Percentiles rank a stretch among this genome's conserved stretches.
phyloP scores from a whole-genome alignment of 1,284 basidiomycete genomes.

The Schizopora paradoxa region DNA sequence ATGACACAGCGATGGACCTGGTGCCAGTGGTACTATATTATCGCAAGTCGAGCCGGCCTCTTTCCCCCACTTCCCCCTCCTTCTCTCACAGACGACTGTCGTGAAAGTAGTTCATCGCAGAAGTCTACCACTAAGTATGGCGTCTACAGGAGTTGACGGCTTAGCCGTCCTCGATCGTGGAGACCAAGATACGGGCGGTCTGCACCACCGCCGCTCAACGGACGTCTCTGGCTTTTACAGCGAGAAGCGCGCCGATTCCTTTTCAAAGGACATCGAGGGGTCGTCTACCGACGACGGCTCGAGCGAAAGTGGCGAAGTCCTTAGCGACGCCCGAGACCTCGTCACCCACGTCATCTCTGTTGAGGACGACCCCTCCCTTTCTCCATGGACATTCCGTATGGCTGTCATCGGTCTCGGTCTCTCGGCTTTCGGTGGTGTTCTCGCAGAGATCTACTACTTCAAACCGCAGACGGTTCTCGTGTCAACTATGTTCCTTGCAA shows the following conservation, averaged over 20 bases:
- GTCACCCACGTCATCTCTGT: slow-evolving; percentile 46
- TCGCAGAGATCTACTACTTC: slow-evolving; percentile 26
- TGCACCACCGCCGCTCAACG: not conserved
- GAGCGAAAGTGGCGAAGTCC: slow-evolving; percentile 28
- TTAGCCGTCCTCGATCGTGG: not conserved
- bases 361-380: slow-evolving; percentile 39
- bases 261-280: slow-evolving; percentile 7
- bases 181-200: not conserved
- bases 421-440: slow-evolving; percentile 25
- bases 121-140: no score
- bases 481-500: slow-evolving; percentile 24
- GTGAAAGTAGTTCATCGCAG: no score
- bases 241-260: not conserved
- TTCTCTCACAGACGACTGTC: no score
- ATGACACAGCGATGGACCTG: no score
- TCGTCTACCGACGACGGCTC: slow-evolving; percentile 1
- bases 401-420: slow-evolving; percentile 30
- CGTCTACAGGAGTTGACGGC: not conserved
- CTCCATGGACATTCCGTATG: slow-evolving; percentile 28
- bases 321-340: slow-evolving; percentile 42
- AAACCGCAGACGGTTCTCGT: slow-evolving; percentile 25
- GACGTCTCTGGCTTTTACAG: no score
- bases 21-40: no score
- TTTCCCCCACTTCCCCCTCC: no score
- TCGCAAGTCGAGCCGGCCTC: no score